Base-by-base conservation (phyloP, 2,329 filamentous ascomycete species). In the Pseudocercospora musae region DNA sequence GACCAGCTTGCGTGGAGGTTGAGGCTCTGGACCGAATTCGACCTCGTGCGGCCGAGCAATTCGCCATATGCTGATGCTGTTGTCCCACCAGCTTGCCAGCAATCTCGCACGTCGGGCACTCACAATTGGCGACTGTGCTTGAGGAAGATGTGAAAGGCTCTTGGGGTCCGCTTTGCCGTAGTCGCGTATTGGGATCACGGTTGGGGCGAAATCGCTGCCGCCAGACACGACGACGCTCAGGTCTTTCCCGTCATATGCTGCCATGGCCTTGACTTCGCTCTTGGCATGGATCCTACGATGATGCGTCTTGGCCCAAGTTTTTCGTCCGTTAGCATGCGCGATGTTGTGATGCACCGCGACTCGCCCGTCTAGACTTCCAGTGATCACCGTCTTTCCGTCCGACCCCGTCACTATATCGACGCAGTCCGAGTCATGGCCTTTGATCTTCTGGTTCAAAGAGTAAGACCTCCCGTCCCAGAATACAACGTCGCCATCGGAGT, bases 391-490 rank as follows among this genome's bases (percentile, higher is more conserved):
- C 20, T 86, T 86, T 15, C 94, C 94, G 72, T 96, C 91, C 4
- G 85, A 82, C 71, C 89, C 96, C 29, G 88, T 85, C 2, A 91
- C 88, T n/a, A 99, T 82, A 73, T 93, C 94, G 63, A 99, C 82
- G 4, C 96, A 89, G 77, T 99, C 95, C 49, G 94, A 91, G 68
- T 91, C 88, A 73, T 99, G 95, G 25, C 89, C 88, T 72, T 92
- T 88, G 59, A 99, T 86, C 56, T 93, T 85, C 74, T 99, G 95
- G 37, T 87, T 84, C 70, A 96, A 87, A 4, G 92, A 93, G 75
- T 94, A 96, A 58, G 91, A 96, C 78, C 90, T 93, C 60, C 92
- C 91, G 74, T 96, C 92, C 89, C 93, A 99, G 73, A 98, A 91
- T 68, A 91, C 88, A 44, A 99, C 84, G 74, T 98, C 92, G 31